Conservation (phyloP, 2,329 filamentous ascomycete genomes). For the Gnomoniopsis sp. region DNA sequence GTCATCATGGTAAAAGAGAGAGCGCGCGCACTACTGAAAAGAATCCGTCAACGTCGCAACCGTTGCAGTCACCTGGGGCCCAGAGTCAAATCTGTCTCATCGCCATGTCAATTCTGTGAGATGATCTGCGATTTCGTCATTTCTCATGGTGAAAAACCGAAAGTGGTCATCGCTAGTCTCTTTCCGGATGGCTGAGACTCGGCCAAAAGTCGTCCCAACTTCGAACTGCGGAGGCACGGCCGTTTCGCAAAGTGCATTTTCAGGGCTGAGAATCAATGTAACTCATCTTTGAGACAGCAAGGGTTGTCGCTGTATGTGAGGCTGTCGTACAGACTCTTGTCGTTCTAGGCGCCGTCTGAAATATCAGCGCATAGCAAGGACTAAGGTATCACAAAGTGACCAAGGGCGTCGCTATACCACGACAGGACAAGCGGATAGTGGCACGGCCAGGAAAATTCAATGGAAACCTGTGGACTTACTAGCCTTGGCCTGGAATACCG, state of each 20-base stretch:
- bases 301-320: background rate
- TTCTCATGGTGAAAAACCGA: background rate
- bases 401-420: background rate
- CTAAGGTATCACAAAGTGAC: conserved; percentile 7
- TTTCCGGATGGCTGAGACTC: conserved; percentile 2
- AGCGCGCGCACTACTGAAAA: background rate
- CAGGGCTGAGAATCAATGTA: background rate
- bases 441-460: background rate
- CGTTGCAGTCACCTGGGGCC: background rate
- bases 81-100: background rate
- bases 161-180: conserved; percentile 3
- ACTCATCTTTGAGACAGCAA: background rate
- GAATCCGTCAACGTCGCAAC: background rate
- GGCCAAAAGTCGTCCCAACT: background rate
- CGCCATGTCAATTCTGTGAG: background rate
- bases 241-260: background rate
- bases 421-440: conserved; percentile 1
- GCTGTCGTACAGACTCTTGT: background rate
- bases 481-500: too few relatives aligned
- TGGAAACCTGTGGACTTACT: background rate
- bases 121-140: background rate
- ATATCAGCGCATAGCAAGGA: background rate
- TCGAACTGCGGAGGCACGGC: background rate
- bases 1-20: background rate
- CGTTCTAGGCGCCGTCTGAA: background rate